Base-by-base conservation (phyloP, 352 stramenopile genomes). In the Pythium monospermum region DNA sequence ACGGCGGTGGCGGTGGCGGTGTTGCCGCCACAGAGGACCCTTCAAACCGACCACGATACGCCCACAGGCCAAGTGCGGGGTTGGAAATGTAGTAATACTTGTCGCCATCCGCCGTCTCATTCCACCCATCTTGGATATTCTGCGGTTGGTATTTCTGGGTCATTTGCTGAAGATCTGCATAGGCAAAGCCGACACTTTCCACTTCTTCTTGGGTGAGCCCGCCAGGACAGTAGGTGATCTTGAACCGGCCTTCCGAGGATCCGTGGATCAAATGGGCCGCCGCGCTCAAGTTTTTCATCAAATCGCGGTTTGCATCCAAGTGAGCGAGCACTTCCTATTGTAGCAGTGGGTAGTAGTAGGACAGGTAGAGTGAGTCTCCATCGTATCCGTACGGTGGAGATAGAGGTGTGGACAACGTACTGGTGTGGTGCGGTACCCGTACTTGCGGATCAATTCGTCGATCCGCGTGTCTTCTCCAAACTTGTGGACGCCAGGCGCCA, bases 51-150 rank as follows among this genome's bases (percentile, higher is more conserved):
- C 83, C 81, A 38, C 82, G 75, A 41, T 85, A 93, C 41, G 95
- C 95, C 96, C 96, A 99, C 22, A 99, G 74, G 13, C 96, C 96
- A 21, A 98, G 68, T 15, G 96, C 93, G 6, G 96, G 96, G 66
- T 98, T 98, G 13, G 89, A 96, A 32, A 99, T 97, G 71, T 95
- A 99, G 71, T 93, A 99, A 65, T 97, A 97, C 32, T 88, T 79
- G 59, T 97, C 85, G 15, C 77, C 78, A 38, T 68, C 64, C 6
- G 72, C 64, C 8, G 85, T 72, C 11, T 73, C 71, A 63, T 98
- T 98, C 91, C 91, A 98, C 36, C 95, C 96, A 66, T 98, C 94
- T 45, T 92, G 73, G 1, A 98, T 71, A 26, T 75, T 65, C 10
- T 80, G 51, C 23, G 88, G 58, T 39, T 93, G 69, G 54, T 98